Conservation (phyloP, 306 rosid species). For the Cicer pinnatifidum region DNA sequence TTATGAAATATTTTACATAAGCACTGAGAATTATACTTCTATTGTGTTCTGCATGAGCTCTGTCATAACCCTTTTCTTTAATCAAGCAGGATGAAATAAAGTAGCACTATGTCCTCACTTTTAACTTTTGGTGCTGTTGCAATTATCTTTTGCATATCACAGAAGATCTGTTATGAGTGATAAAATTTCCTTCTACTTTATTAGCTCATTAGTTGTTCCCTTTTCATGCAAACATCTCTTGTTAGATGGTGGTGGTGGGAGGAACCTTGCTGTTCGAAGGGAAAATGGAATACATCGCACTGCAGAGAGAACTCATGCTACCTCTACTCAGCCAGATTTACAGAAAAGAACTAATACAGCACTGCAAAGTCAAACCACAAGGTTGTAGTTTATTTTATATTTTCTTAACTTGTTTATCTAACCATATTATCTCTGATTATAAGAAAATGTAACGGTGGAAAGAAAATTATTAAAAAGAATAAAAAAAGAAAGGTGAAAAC, state of each 20-base stretch:
- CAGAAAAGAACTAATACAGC: slow-evolving; percentile 53
- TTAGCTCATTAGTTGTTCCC: slow-evolving; percentile 11
- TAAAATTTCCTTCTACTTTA: slow-evolving; percentile 12
- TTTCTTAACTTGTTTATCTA: slow-evolving; percentile 17
- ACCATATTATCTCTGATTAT: background rate
- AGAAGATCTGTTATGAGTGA: slow-evolving; percentile 9
- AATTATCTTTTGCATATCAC: slow-evolving; percentile 26
- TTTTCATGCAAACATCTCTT: slow-evolving; percentile 43
- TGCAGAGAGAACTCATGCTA: slow-evolving; percentile 52
- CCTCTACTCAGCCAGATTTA: slow-evolving; percentile 48
- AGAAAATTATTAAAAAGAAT: slow-evolving; percentile 21
- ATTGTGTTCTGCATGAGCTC: slow-evolving; percentile 27
- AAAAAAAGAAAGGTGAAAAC: slow-evolving; percentile 19
- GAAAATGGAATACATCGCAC: slow-evolving; percentile 63
- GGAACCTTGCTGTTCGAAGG: slow-evolving; percentile 54
- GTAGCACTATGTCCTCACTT: background rate
- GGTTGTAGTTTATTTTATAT: slow-evolving; percentile 46
- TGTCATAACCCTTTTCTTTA: slow-evolving; percentile 28
- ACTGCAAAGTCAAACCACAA: slow-evolving; percentile 48
- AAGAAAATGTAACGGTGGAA: slow-evolving; percentile 36
- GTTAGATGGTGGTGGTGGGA: slow-evolving; percentile 65
- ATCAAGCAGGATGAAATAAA: background rate
- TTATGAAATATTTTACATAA: slow-evolving; percentile 19
- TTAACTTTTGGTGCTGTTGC: slow-evolving; percentile 21
- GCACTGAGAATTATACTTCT: background rate